Conservation (phyloP, 306 rosid species). For the Lithocarpus polystachyus region DNA sequence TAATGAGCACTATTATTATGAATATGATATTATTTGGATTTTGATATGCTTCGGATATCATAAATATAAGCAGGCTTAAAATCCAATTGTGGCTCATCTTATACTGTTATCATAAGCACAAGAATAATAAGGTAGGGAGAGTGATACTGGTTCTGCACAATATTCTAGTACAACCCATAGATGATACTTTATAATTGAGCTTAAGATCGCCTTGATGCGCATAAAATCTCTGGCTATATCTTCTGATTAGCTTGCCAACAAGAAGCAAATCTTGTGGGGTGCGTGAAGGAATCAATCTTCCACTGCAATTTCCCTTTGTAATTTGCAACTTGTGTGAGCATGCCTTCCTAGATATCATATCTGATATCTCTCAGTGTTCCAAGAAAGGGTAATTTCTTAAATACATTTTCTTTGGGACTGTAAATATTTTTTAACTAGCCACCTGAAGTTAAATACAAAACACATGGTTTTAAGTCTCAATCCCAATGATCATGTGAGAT, state of each 20-base stretch:
- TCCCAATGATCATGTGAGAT: neutral
- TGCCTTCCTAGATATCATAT: neutral
- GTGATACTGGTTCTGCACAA: neutral
- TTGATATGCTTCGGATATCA: neutral
- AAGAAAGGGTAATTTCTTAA: neutral
- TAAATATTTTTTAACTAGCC: neutral
- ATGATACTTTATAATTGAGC: neutral
- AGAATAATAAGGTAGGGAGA: neutral
- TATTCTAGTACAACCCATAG: neutral
- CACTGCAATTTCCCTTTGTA: conserved; percentile 1
- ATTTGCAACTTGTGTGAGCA: neutral
- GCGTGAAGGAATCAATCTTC: conserved; percentile 45
- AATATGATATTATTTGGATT: neutral
- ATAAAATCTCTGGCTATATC: conserved; percentile 36
- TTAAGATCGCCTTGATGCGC: conserved; percentile 5
- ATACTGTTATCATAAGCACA: neutral
- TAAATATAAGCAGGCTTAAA: neutral
- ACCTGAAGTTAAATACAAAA: neutral
- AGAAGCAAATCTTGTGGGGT: conserved; percentile 51
- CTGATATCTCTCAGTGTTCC: neutral
- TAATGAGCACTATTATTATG: neutral
- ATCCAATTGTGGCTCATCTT: neutral
- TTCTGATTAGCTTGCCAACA: conserved; percentile 22
- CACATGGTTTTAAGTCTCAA: neutral
- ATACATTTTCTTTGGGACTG: neutral